phyloP scores from a whole-genome alignment of 805 yeast genomes.

The Monosporozyma siamensis region DNA sequence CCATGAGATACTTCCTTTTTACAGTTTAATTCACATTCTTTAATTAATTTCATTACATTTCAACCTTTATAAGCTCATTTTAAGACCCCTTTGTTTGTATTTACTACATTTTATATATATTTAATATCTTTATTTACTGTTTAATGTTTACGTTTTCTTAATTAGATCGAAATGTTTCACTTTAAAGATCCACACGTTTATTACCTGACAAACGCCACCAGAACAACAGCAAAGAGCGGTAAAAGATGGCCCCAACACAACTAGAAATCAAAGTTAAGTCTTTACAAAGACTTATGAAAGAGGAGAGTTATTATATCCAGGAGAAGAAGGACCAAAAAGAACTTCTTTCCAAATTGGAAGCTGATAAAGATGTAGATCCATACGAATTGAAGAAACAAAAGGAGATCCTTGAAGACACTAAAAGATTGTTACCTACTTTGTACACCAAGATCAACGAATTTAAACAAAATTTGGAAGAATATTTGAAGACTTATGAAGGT shows the following conservation, averaged over 20 bases:
- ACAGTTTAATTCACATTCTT: too few relatives aligned
- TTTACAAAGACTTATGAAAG: constrained; percentile 57
- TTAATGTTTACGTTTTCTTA: too few relatives aligned
- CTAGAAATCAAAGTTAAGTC: constrained; percentile 66
- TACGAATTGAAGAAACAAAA: constrained; percentile 53
- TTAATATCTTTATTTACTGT: too few relatives aligned
- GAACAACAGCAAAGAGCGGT: too few relatives aligned
- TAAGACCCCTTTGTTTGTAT: too few relatives aligned
- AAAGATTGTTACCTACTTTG: constrained; percentile 42
- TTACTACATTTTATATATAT: too few relatives aligned
- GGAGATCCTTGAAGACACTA: constrained; percentile 47
- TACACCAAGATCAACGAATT: constrained; percentile 36
- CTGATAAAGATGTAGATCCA: constrained; percentile 40
- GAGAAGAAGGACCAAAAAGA: constrained; percentile 49
- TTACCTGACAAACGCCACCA: too few relatives aligned
- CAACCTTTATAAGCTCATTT: too few relatives aligned
- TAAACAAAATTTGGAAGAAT: constrained; percentile 32
- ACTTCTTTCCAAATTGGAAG: constrained; percentile 39
- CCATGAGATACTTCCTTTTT: too few relatives aligned
- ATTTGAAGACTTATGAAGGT: constrained; percentile 32
- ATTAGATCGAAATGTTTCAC: too few relatives aligned
- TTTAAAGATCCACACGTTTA: too few relatives aligned
- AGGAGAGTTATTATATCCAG: constrained; percentile 47
- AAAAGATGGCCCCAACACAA: constrained; percentile 66
- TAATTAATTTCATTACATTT: too few relatives aligned